Evolutionary conservation across 495 filamentous ascomycete genomes (phyloP).

Genomic region (Articulospora tetracladia): DNA sequence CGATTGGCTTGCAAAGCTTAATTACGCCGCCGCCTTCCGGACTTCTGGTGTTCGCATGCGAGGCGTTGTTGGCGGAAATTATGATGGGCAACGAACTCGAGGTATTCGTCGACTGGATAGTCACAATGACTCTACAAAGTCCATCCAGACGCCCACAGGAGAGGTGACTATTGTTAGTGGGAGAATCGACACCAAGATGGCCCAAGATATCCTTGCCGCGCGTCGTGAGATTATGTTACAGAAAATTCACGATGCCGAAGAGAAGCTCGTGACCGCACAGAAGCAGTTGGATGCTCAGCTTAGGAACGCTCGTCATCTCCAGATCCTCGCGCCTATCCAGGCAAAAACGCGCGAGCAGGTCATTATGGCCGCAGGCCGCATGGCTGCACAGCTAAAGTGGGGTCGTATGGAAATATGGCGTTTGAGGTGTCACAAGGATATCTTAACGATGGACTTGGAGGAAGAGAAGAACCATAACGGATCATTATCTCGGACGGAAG

Average conservation of each 20-base stretch:
- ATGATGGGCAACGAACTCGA: constrained; percentile 76
- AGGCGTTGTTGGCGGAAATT: constrained; percentile 77
- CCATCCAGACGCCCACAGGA: constrained; percentile 63
- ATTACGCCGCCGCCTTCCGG: constrained; percentile 91
- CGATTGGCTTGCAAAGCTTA: constrained; percentile 94
- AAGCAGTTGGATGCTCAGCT: constrained; percentile 77
- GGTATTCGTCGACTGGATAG: constrained; percentile 65
- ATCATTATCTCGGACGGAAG: constrained; percentile 8
- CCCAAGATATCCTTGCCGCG: constrained; percentile 75
- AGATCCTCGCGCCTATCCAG: constrained; percentile 84
- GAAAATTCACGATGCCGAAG: constrained; percentile 79
- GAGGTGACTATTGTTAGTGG: constrained; percentile 65
- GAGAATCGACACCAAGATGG: constrained; percentile 74
- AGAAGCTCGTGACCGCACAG: constrained; percentile 67
- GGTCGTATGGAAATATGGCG: constrained; percentile 90
- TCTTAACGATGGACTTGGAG: constrained; percentile 78
- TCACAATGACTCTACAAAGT: constrained; percentile 45
- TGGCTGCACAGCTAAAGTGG: constrained; percentile 91
- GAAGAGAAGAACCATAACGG: constrained; percentile 49
- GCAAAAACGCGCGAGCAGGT: constrained; percentile 81
- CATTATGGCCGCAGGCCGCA: constrained; percentile 75
- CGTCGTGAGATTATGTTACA: constrained; percentile 76
- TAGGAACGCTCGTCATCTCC: constrained; percentile 88
- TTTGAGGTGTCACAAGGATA: constrained; percentile 84
- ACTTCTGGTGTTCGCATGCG: constrained; percentile 89